Evolutionary conservation across 257 asterid species (phyloP), one percentile per base, ranked within the genome.

Genomic region (Solanum etuberosum): DNA sequence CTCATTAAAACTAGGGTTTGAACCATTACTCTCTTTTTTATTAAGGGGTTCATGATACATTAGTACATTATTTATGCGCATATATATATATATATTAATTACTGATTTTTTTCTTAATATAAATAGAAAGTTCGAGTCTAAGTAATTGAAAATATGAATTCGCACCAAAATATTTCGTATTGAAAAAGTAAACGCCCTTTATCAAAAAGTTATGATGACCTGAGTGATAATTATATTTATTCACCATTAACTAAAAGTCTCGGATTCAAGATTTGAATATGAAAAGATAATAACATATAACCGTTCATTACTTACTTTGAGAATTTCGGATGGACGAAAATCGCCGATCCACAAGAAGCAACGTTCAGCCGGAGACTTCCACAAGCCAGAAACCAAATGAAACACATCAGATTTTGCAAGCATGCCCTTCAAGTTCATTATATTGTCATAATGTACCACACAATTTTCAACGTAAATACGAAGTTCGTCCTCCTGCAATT

Each of bases 271-370:
- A 5, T 51, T 2, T 16, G 4, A 51, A 16, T 5, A 51, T 51
- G 23, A 51, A 51, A 51, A 51, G 25, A 54, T 54, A 54, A 20
- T 0, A 20, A 54, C 5, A 54, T 0, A 54, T 54, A 54, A 20
- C 4, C 2, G 5, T 54, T 20, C 1, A 54, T 0, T 40, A 84
- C 42, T 6, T 76, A 96, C 99, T 98, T 95, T 97, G 74, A 95
- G 93, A 91, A 97, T 85, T 71, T 94, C 94, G 0, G 99, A 95
- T 5, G 99, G 98, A 20, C 98, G 95, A 90, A 95, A 93, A 59
- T 94, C 99, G 0, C 99, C 99, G 14, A 97, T 82, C 99, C 99
- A 97, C 91, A 95, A 88, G 91, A 94, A 95, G 90, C 98, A 95
- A 0, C 99, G 92, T 86, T 97, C 99, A 0, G 98, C 98, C 6